phyloP scores from a whole-genome alignment of 2,329 filamentous ascomycete genomes.

The Fusarium sp. region DNA sequence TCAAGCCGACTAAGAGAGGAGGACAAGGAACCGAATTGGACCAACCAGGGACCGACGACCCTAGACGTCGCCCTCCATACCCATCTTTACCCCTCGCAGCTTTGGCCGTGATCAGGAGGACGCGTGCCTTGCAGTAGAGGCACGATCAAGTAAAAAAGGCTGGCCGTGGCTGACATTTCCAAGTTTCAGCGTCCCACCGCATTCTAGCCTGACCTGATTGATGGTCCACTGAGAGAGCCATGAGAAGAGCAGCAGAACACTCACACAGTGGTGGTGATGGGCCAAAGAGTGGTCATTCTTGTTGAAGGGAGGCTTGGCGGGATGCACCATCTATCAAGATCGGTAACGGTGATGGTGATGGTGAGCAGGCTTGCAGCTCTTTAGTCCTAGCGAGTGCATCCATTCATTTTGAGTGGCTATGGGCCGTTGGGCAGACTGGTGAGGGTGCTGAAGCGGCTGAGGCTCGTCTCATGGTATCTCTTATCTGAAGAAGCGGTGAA shows the following conservation, averaged over 20 bases:
- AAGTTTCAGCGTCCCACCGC: slow-evolving; percentile 32
- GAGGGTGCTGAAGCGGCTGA: slow-evolving; percentile 4
- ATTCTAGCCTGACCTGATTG: slow-evolving; percentile 2
- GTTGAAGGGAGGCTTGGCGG: slow-evolving; percentile 5
- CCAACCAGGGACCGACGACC: slow-evolving; percentile 36
- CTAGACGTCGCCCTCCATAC: slow-evolving; percentile 6
- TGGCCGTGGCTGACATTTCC: slow-evolving; percentile 22
- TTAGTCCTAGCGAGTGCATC: background rate
- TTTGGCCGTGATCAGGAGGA: slow-evolving; percentile 17
- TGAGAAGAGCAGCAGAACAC: background rate
- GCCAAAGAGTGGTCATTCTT: background rate
- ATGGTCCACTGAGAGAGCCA: background rate
- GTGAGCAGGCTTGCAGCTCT: slow-evolving; percentile 7
- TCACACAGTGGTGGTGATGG: background rate
- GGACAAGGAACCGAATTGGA: background rate
- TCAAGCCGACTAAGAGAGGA: slow-evolving; percentile 9
- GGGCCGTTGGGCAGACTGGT: background rate
- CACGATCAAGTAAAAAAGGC: slow-evolving; percentile 13
- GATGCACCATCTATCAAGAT: slow-evolving; percentile 10
- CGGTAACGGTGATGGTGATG: slow-evolving; percentile 2
- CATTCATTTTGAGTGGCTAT: background rate
- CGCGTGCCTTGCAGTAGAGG: slow-evolving; percentile 41
- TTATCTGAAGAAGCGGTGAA: slow-evolving; percentile 37
- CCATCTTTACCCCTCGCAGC: slow-evolving; percentile 30
- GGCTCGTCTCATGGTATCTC: slow-evolving; percentile 12